Conservation (phyloP, 495 filamentous ascomycete genomes). For the Penicillium flavigenum region DNA sequence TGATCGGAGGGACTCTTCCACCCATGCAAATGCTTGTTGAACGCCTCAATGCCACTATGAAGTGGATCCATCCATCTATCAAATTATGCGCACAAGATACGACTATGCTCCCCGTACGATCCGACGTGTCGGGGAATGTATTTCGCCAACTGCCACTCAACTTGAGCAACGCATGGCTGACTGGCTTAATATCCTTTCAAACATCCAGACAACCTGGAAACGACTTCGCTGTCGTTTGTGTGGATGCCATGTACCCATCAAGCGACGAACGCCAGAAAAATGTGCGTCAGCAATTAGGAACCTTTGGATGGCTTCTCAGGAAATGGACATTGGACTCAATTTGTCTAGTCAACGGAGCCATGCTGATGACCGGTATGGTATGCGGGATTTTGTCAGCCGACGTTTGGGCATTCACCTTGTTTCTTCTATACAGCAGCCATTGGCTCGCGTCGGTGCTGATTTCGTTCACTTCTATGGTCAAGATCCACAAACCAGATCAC, state of each 20-base stretch:
- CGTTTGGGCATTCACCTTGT: conserved; percentile 30
- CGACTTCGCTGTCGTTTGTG: conserved; percentile 26
- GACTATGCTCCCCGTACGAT: conserved; percentile 29
- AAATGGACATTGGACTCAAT: conserved; percentile 20
- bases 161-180: conserved; percentile 30
- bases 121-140: conserved; percentile 25
- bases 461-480: conserved; percentile 25
- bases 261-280: neutral
- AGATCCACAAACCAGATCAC: conserved; percentile 15
- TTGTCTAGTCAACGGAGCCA: conserved; percentile 23
- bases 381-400: conserved; percentile 28
- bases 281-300: conserved; percentile 10
- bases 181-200: conserved; percentile 25
- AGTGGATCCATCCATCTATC: conserved; percentile 29
- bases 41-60: conserved; percentile 24
- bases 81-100: conserved; percentile 29
- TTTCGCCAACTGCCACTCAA: conserved; percentile 31
- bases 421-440: conserved; percentile 29
- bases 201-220: conserved; percentile 25
- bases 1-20: conserved; percentile 31
- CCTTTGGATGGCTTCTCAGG: conserved; percentile 12
- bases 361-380: conserved; percentile 25
- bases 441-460: conserved; percentile 26
- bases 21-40: conserved; percentile 34
- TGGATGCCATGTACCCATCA: conserved; percentile 15